Conservation (phyloP, 2,329 filamentous ascomycete species). For the Botrytis porri region DNA sequence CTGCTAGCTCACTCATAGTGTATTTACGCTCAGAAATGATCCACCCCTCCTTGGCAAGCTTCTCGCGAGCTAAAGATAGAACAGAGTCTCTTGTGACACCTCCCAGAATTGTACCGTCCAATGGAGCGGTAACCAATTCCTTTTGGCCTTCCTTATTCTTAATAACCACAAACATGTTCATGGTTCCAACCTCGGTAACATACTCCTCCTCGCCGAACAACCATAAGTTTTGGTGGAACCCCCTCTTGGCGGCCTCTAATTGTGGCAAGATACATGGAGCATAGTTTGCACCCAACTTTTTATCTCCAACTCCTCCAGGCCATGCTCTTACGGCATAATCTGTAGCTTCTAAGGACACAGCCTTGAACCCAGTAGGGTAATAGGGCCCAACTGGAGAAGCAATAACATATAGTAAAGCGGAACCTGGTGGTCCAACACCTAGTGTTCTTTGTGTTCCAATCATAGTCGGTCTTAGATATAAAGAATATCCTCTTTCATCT, state of each 20-base stretch:
- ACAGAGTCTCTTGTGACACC: conserved; percentile 93
- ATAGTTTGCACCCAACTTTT: conserved; percentile 98
- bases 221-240: conserved; percentile 98
- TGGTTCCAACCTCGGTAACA: conserved; percentile 95
- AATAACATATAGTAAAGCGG: conserved; percentile 90
- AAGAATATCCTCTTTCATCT: conserved; percentile 78
- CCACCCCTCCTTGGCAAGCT: conserved; percentile 83
- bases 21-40: conserved; percentile 83
- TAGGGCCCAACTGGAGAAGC: conserved; percentile 96
- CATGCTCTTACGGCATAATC: conserved; percentile 96
- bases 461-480: conserved; percentile 94
- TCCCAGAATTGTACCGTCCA: conserved; percentile 95
- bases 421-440: conserved; percentile 87
- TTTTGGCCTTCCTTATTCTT: conserved; percentile 84
- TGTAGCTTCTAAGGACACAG: conserved; percentile 89
- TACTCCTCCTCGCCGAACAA: conserved; percentile 94
- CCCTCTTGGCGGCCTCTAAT: conserved; percentile 82
- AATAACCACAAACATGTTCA: conserved; percentile 94
- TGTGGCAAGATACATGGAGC: conserved; percentile 99
- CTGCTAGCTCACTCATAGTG: conserved; percentile 80
- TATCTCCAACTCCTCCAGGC: conserved; percentile 96
- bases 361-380: conserved; percentile 98
- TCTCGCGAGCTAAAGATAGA: conserved; percentile 79
- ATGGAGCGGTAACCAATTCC: conserved; percentile 88
- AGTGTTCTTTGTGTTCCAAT: conserved; percentile 96